Conservation (phyloP, 345 rosid species). For the Citrus unshiu region DNA sequence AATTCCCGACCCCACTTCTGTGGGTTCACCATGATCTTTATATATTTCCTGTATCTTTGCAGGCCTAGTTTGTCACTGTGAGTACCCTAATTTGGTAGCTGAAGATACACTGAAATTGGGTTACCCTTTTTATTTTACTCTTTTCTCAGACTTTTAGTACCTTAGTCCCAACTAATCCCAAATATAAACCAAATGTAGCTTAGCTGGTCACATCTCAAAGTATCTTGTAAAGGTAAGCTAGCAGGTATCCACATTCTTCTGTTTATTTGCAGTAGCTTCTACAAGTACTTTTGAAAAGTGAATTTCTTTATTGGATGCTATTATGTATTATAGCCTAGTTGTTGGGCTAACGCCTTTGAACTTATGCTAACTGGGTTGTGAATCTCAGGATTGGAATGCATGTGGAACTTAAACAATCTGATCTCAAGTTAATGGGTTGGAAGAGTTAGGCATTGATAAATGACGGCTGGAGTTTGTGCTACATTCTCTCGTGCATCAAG, state of each 20-base stretch:
- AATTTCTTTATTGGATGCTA: neutral
- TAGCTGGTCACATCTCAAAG: neutral
- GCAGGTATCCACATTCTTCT: neutral
- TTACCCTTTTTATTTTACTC: neutral
- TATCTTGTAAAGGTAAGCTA: neutral
- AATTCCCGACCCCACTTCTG: neutral
- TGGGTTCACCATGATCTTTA: neutral
- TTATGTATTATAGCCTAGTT: neutral
- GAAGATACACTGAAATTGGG: neutral
- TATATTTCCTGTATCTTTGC: neutral
- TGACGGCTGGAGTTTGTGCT: neutral
- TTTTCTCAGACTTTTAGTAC: neutral
- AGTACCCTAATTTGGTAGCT: neutral
- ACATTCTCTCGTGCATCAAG: neutral
- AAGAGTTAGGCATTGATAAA: slow-evolving; percentile 24
- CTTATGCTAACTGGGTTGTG: slow-evolving; percentile 1
- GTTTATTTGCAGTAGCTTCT: neutral
- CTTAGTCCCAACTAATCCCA: neutral
- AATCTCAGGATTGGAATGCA: slow-evolving; percentile 72
- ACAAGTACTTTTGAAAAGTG: neutral
- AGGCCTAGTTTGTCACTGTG: neutral
- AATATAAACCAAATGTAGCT: neutral
- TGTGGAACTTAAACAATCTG: slow-evolving; percentile 55
- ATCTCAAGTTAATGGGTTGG: slow-evolving; percentile 80
- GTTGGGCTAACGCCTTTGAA: neutral